Conservation (phyloP, 139 green algal genomes). For the Volvox reticuliferus region DNA sequence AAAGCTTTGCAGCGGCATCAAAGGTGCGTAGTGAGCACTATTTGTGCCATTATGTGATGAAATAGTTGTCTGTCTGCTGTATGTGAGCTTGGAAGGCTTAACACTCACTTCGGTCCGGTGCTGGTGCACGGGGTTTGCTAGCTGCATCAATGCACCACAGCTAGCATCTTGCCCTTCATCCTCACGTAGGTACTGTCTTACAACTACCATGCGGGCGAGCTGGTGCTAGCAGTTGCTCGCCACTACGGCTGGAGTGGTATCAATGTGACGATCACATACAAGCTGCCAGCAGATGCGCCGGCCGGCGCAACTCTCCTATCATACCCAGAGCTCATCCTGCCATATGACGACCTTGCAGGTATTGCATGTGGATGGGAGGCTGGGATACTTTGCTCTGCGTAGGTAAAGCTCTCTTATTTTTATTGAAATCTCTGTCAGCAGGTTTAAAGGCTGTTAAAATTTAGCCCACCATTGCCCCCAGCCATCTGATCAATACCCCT, state of each 20-base stretch:
- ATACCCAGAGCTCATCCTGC: background rate
- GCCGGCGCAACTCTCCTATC: background rate
- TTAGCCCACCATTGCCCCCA: no score
- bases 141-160: no score
- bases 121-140: background rate
- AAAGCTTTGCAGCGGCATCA: background rate
- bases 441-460: no score
- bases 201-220: background rate
- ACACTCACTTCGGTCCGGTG: background rate
- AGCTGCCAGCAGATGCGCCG: background rate
- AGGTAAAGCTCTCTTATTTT: no score
- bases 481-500: no score
- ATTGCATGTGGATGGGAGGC: background rate
- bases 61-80: background rate
- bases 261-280: constrained; percentile 7
- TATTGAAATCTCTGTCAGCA: no score
- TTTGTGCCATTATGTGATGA: background rate
- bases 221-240: background rate
- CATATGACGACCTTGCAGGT: constrained; percentile 20
- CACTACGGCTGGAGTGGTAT: constrained; percentile 22
- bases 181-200: background rate
- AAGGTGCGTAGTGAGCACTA: background rate
- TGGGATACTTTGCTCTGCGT: background rate
- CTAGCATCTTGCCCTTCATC: no score
- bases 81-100: no score